Base-by-base conservation (phyloP, 495 filamentous ascomycete genomes). In the Jackrogersella multiformis region DNA sequence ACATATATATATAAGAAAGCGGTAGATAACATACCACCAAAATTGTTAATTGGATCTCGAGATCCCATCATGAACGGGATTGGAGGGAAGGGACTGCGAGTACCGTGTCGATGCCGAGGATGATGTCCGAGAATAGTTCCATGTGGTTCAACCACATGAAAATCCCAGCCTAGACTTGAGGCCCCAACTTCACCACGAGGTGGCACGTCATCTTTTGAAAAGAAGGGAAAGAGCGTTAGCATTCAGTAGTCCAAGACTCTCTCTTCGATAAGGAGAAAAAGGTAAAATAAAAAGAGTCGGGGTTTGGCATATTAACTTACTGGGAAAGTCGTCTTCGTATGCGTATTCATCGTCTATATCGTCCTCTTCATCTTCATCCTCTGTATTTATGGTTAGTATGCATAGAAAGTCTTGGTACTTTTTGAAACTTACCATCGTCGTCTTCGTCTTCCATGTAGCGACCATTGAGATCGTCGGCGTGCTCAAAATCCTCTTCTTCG, bases 331-430 rank as follows among this genome's bases (percentile, higher is more conserved):
- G 32, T 89, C 86, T 59, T 88, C 84, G 67, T 87, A 89, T 66
- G 87, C 80, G 55, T 82, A 79, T 54, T 88, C 88, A 18, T 90
- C 87, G 24, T 89, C 87, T 52, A 84, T 79, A 45, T 94, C 92
- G 28, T 92, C 90, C 51, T 91, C 90, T 15, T 91, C 89, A 2
- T 89, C 88, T 41, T 90, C 88, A 7, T 90, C 89, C 49, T 82
- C 81, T 77, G 58, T 5, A 72, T 73, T 15, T 80, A 74, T 66
- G 23, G 18, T 73, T 36, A 73, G 70, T 51, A 48, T 26, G 24
- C 2, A 55, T 10, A 32, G 35, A 24, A 6, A 21, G n/a, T 0
- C 7, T 18, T 2, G 16, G 15, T 38, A n/a, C 7, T 13, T 38
- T 36, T 2, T 10, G 44, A 38, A 75, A 76, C 74, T 73, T 79